phyloP scores from a whole-genome alignment of 108 stramenopile species.

The Nitzschia inconspicua region DNA sequence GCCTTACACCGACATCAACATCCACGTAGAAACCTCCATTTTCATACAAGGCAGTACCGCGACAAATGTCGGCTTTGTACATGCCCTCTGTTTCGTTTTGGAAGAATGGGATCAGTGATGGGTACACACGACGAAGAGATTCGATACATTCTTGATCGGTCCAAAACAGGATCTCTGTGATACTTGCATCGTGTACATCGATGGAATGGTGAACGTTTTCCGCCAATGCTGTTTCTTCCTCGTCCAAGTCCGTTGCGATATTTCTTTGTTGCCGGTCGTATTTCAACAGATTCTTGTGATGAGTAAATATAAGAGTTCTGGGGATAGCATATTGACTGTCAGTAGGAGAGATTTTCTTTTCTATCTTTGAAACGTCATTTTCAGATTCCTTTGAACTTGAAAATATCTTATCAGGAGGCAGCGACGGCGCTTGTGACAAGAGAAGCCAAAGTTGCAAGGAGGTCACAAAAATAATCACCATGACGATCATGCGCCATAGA shows the following conservation, averaged over 20 bases:
- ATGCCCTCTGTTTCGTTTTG: constrained; percentile 57
- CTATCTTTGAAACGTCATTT: too few species aligned
- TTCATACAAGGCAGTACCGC: constrained; percentile 73
- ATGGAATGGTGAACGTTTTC: constrained; percentile 52
- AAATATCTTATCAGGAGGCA: too few species aligned
- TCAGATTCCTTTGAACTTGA: too few species aligned
- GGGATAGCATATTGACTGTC: too few species aligned
- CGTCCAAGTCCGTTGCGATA: not conserved
- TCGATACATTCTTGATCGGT: constrained; percentile 61
- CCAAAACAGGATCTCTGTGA: constrained; percentile 41
- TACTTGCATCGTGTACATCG: constrained; percentile 29
- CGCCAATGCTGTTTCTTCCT: constrained; percentile 43
- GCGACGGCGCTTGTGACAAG: too few species aligned
- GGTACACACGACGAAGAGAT: constrained; percentile 22
- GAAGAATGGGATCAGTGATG: constrained; percentile 50
- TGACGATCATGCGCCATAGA: too few species aligned
- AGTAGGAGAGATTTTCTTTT: too few species aligned
- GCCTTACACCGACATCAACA: constrained; percentile 69
- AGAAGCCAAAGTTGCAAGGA: too few species aligned
- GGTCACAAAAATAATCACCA: too few species aligned
- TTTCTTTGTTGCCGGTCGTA: not conserved
- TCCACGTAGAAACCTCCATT: constrained; percentile 80
- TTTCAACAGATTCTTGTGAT: constrained; percentile 55
- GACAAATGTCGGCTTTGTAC: constrained; percentile 86
- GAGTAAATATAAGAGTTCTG: constrained; percentile 63